Evolutionary conservation across 306 rosid species (phyloP), one percentile per base, ranked within the genome.

Genomic region (Trifolium repens): DNA sequence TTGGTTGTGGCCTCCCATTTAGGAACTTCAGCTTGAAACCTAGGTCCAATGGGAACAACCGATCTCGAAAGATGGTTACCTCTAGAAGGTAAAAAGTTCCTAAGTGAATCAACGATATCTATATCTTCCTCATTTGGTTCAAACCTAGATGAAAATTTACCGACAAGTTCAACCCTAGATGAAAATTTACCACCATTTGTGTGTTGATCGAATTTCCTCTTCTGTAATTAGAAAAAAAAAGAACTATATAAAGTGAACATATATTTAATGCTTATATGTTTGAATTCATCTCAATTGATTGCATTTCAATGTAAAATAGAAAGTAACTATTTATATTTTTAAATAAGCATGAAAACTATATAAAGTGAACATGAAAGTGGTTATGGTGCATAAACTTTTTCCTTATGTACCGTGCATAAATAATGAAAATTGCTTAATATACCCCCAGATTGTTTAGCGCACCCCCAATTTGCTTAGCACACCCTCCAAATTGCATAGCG

Each of bases 11-110:
- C 73, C 65, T 58, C 80, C 85, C 85, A 78, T 2, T 55, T 76
- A 47, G 85, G 84, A 83, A 84, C 24, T 49, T 73, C 76, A 10
- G 83, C 89, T 83, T 88, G 89, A 83, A 88, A 86, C 66, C 59
- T 55, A 11, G 90, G 71, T 50, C 89, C 86, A 65, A 79, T 30
- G 0, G 93, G 90, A 65, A 89, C 71, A 71, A 68, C 47, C 22
- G 73, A 53, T 66, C 75, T 78, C 10, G 50, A 60, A 30, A 37
- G 34, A 42, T 32, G 46, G 54, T 52, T 62, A 5, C 46, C 60
- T 13, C 32, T 4, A 22, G 58, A 34, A 39, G 77, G 39, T 54
- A 69, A 65, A 32, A 54, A 69, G 19, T 35, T 71, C n/a, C 43
- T 7, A 3, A 2, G 9, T 3, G 64, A 26, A 1, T 40, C 34